Base-by-base conservation (phyloP, 352 stramenopile species). In the Phytopythium helicoides region DNA sequence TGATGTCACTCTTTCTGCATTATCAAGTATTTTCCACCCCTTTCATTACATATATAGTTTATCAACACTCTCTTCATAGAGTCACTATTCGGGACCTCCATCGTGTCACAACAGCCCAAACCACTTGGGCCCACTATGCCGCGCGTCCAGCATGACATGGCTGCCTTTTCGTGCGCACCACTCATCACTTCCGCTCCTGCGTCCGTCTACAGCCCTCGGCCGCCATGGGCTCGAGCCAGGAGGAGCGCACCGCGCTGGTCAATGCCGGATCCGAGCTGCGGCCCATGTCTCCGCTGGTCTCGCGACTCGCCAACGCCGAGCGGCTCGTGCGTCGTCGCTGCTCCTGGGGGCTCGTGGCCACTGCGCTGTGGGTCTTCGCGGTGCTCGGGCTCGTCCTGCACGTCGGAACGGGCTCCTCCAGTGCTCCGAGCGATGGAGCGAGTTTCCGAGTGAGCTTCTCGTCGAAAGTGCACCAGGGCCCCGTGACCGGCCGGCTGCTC, bases 401-500 rank as follows among this genome's bases (percentile, higher is more conserved):
- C 28, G 40, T 52, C 34, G 48, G 47, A 47, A 26, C 47, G 10
- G 28, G 52, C 26, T 48, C 42, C 38, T 10, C 41, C 47, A 16
- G 21, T 40, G 10, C 9, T 15, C 47, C 18, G 18, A 10, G 23
- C n/a, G 41, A 10, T 19, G 47, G 11, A 15, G 54, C 71, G 19
- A 64, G 66, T 31, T 82, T 86, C 56, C 56, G 60, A 11, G 47
- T 82, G 40, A 65, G 47, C 42, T 81, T 79, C 47, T 51, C 69
- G 39, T 45, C 61, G n/a, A 52, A 19, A 0, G 52, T 65, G 19
- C 69, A 73, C 35, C 31, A 23, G 23, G 53, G 59, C 12, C 71
- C 73, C 12, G 62, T 87, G 26, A 87, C 76, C 3, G 76, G 76
- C 36, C 71, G 76, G 10, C 63, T 87, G 50, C 61, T 87, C 63